phyloP scores from a whole-genome alignment of 768 basidiomycete genomes.

The Russula virescens region DNA sequence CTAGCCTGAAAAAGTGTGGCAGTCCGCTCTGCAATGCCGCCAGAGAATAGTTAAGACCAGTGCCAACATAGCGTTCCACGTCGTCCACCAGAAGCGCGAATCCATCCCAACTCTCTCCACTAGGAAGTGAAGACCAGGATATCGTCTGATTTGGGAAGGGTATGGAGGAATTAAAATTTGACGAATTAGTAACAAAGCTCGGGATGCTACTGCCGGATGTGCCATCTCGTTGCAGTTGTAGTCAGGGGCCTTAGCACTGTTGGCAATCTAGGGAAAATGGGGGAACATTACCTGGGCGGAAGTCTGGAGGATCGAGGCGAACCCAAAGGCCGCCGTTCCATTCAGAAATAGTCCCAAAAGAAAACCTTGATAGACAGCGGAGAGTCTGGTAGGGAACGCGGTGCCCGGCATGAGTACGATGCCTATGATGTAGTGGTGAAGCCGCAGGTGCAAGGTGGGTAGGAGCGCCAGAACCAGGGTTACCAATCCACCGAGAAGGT shows the following conservation, averaged over 20 bases:
- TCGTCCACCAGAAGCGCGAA: constrained; percentile 82
- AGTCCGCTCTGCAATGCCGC: constrained; percentile 51
- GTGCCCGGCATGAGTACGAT: constrained; percentile 72
- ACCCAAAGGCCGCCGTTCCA: constrained; percentile 73
- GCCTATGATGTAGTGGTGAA: constrained; percentile 81
- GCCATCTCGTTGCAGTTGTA: constrained; percentile 67
- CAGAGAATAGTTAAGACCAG: constrained; percentile 66
- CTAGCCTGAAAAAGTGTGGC: constrained; percentile 75
- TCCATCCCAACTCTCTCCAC: constrained; percentile 56
- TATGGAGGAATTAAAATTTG: constrained; percentile 52
- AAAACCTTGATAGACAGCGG: constrained; percentile 76
- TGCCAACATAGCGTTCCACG: constrained; percentile 71
- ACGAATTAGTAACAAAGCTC: constrained; percentile 68
- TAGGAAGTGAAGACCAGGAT: constrained; percentile 40
- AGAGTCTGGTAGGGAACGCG: constrained; percentile 74
- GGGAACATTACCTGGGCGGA: constrained; percentile 48
- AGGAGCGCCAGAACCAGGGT: constrained; percentile 59
- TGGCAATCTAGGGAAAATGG: not conserved
- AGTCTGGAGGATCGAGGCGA: constrained; percentile 76
- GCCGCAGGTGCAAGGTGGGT: constrained; percentile 60
- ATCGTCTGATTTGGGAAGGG: constrained; percentile 47
- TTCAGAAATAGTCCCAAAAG: constrained; percentile 79
- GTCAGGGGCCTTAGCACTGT: constrained; percentile 1
- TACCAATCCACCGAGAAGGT: constrained; percentile 59
- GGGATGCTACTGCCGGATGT: constrained; percentile 65